phyloP scores from a whole-genome alignment of 768 basidiomycete genomes.

The Termitomyces sp. region DNA sequence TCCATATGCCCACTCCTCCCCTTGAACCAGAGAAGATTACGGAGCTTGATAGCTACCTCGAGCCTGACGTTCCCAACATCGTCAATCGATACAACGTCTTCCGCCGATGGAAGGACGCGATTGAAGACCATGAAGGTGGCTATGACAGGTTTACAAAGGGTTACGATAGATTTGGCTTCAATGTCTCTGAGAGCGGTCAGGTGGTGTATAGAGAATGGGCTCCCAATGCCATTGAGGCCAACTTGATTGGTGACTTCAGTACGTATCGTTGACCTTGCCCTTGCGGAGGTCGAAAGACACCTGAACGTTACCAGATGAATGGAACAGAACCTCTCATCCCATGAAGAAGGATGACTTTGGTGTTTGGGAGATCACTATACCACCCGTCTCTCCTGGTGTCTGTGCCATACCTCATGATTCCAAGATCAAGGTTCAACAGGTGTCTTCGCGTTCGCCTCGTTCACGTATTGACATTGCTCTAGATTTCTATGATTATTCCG shows the following conservation, averaged over 20 bases:
- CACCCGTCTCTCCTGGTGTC: conserved; percentile 57
- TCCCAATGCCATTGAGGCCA: conserved; percentile 78
- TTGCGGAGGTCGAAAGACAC: not conserved
- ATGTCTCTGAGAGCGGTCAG: conserved; percentile 57
- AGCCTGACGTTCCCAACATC: conserved; percentile 66
- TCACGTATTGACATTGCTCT: not conserved
- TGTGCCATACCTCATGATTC: conserved; percentile 92
- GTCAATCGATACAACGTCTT: conserved; percentile 62
- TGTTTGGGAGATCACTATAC: conserved; percentile 81
- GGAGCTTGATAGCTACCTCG: conserved; percentile 67
- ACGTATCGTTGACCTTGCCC: conserved; percentile 27
- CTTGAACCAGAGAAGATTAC: conserved; percentile 56
- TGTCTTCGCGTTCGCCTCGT: conserved; percentile 1
- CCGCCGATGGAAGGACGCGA: conserved; percentile 70
- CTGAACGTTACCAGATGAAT: conserved; percentile 52
- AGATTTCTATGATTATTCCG: conserved; percentile 92
- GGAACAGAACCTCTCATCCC: conserved; percentile 81
- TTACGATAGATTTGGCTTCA: conserved; percentile 76
- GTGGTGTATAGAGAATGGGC: conserved; percentile 96
- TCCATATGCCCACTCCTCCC: conserved; percentile 34
- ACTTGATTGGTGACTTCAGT: conserved; percentile 97
- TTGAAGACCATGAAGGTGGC: conserved; percentile 80
- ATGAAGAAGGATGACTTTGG: conserved; percentile 85
- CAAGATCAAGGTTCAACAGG: conserved; percentile 74
- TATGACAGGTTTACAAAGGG: conserved; percentile 75